Evolutionary conservation across 1,139 yeast genomes (phyloP).

Genomic region (Zygosaccharomyces pseudobailii): DNA sequence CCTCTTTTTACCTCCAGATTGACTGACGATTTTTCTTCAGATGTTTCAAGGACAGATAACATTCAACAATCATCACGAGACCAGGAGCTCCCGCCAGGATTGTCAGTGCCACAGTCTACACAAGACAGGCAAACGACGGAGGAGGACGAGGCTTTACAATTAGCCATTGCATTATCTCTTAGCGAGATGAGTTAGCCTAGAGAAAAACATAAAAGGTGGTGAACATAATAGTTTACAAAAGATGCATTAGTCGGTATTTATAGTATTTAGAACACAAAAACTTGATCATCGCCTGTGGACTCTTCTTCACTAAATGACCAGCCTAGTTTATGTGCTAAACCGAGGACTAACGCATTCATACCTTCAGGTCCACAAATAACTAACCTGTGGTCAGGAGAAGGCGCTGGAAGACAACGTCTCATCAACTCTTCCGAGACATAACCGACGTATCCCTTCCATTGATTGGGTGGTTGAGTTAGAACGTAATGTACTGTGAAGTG

Average conservation of each 20-base stretch:
- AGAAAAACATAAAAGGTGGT: background rate
- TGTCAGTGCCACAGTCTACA: background rate
- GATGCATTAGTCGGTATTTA: background rate
- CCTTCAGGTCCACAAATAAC: conserved; percentile 75
- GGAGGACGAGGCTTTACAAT: conserved; percentile 29
- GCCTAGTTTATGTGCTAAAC: conserved; percentile 52
- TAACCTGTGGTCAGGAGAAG: conserved; percentile 47
- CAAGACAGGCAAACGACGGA: conserved; percentile 4
- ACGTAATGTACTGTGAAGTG: conserved; percentile 51
- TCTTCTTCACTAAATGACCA: conserved; percentile 51
- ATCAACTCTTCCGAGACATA: conserved; percentile 55
- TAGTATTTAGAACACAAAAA: conserved; percentile 53
- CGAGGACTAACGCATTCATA: conserved; percentile 52
- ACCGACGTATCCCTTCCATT: conserved; percentile 59
- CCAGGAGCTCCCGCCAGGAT: background rate
- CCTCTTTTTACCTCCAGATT: conserved; percentile 1
- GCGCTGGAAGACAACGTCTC: conserved; percentile 46
- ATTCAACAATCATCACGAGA: background rate
- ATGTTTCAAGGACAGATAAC: background rate
- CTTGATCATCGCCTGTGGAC: conserved; percentile 56
- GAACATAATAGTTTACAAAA: background rate
- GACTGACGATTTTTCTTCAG: background rate
- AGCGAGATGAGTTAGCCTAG: conserved; percentile 26
- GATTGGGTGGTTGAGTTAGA: conserved; percentile 36
- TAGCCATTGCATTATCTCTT: conserved; percentile 33